A percentile compares a stretch with the other conserved stretches of the same genome.
Evolutionary conservation across 106 monocot species (phyloP).

Genomic region (Phalaenopsis aphrodite): DNA sequence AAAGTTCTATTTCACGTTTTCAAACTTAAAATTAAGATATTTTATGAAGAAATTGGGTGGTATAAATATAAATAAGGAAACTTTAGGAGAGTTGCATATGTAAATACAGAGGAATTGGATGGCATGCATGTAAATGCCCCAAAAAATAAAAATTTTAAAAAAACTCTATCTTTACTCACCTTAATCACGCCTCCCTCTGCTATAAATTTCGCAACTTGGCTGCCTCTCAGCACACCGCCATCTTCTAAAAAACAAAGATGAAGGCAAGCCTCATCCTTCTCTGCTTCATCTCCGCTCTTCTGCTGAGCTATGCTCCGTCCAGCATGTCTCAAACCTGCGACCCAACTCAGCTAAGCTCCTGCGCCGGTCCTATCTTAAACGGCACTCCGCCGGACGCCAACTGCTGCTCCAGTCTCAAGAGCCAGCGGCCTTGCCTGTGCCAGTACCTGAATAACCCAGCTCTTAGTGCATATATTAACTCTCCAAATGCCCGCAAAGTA

Average conservation of each 20-base stretch:
- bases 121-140: too few relatives aligned
- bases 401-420: slow-evolving; percentile 5
- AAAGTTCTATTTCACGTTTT: too few relatives aligned
- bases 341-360: neutral
- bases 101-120: too few relatives aligned
- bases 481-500: slow-evolving; percentile 6
- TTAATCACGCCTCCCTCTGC: neutral
- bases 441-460: slow-evolving; percentile 1
- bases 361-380: neutral
- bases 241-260: neutral
- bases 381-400: neutral
- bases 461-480: slow-evolving; percentile 10
- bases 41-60: too few relatives aligned
- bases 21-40: too few relatives aligned
- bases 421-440: slow-evolving; percentile 15
- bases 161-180: too few relatives aligned
- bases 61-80: too few relatives aligned
- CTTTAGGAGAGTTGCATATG: too few relatives aligned
- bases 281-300: neutral
- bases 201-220: neutral
- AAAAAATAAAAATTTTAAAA: too few relatives aligned
- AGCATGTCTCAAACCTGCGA: neutral
- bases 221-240: neutral
- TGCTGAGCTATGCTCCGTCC: neutral
- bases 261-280: neutral